Evolutionary conservation across 129 eudicot genomes (phyloP), one percentile per base, ranked within the genome.

Genomic region (Flaveria robusta): DNA sequence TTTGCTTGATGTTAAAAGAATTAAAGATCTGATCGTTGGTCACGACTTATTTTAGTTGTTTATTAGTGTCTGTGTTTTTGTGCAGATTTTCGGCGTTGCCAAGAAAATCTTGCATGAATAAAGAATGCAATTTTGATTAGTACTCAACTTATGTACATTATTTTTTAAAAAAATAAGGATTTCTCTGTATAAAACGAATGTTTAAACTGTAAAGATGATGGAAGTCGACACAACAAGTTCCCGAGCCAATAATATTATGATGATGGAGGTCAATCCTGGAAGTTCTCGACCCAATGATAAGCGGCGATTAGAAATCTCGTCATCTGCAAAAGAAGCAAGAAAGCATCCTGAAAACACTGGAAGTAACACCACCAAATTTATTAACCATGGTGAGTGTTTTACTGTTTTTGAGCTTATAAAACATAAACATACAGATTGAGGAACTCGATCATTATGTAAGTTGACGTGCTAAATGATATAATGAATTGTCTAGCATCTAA

Each of bases 241-340:
- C 20, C 75, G 52, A 9, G 75, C 74, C 41, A 80, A 74, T 74
- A 80, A 55, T 56, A 31, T 80, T 20, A 74, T 80, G 84, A 77
- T 81, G 83, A 81, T 86, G 96, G 96, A 87, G 80, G 87, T 81
- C 56, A 68, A 81, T 72, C 68, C 49, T 27, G 86, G 79, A 80
- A 86, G 45, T 77, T 75, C 82, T 54, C 83, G 80, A 59, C 13
- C 47, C 63, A 77, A 51, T 13, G 90, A 89, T 81, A 89, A 83
- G 79, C 71, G 72, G 50, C 83, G 86, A 37, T 56, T 75, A 31
- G 88, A 82, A 76, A 70, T 81, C 43, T 56, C 84, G 9, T 20
- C 70, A 59, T 49, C 87, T 22, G 68, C 50, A 19, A 75, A 66
- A 12, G 87, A 87, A 68, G 76, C 81, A 29, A 86, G 83, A 78